These are phyloP conservation scores for Leishmania arabica DNA, from an alignment of 208 protist species.

Conservation along the genomic window DNA sequence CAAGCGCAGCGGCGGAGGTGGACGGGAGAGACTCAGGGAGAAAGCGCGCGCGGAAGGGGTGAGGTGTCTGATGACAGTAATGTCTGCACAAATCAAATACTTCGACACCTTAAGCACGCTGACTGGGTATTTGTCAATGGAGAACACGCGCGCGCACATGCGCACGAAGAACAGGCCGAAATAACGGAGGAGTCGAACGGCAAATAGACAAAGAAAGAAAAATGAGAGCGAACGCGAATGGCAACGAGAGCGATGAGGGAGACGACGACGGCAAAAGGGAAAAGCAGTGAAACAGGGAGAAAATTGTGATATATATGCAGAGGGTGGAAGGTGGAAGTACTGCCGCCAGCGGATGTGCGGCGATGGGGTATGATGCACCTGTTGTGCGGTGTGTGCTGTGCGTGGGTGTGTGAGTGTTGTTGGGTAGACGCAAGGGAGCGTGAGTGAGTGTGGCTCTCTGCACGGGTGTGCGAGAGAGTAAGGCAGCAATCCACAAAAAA, in stretches of 20 bases:
- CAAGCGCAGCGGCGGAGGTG: background rate
- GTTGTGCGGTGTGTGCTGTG: background rate
- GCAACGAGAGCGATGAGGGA: background rate
- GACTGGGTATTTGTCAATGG: background rate
- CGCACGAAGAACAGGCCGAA: background rate
- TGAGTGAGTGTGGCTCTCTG: background rate
- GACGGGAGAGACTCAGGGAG: background rate
- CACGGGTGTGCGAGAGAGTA: background rate
- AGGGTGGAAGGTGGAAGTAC: background rate
- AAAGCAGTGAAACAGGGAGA: background rate
- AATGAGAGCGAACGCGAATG: background rate
- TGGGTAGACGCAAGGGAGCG: background rate
- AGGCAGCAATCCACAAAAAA: background rate
- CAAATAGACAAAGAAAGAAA: too few species aligned
- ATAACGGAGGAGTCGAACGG: background rate
- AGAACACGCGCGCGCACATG: background rate
- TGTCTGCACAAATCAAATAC: background rate
- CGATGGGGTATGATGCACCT: background rate
- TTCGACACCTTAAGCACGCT: background rate
- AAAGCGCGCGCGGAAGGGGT: constrained; percentile 13
- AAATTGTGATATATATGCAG: background rate
- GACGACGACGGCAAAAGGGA: background rate
- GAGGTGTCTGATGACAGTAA: background rate
- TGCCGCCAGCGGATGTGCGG: background rate
- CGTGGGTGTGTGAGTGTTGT: background rate